Evolutionary conservation across 169 alveolate species (phyloP), one percentile per base, ranked within the genome.

Genomic region (Eimeria necatrix): DNA sequence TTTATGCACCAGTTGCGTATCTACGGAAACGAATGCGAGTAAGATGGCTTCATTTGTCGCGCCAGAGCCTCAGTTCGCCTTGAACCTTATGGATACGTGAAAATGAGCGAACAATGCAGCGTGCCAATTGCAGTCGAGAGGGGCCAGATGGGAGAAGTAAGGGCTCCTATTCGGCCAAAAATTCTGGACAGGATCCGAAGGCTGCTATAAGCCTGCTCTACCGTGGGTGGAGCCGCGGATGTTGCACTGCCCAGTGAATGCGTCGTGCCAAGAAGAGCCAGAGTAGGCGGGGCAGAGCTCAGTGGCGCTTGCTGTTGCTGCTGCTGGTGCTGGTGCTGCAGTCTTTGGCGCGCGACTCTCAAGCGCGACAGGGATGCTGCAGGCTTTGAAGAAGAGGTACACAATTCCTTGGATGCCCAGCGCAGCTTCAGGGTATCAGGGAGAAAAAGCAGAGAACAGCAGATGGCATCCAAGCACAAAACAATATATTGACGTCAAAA

Each of bases 321-420:
- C 76, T 84, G 91, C 56, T 84, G 68, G 32, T 84, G 78, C 49
- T 80, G 74, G 81, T 73, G 92, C 64, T 92, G 95, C 95, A 92
- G 95, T 80, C 49, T 92, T 92, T 46, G 95, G 93, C 60, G 81
- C 88, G 64, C 95, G 92, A 26, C 92, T 92, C 61, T 71, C 95
- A 59, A 59, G 92, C 86, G 95, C 95, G 70, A 92, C 60, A 24
- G 86, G 92, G 46, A 92, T 92, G 64, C 95, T 92, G 70, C 53
- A 73, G 92, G 49, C 86, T 48, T 53, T 92, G 71, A 92, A 92
- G 73, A 80, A 92, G 95, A 92, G 95, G 95, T 92, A 92, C 73
- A 41, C 94, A 22, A 6, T 74, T 78, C 71, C 78, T 32, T n/a
- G 80, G 80, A 84, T 60, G 59, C 64, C 32, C 92, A 59, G 41